Evolutionary conservation across 1,284 basidiomycete species (phyloP).

Genomic region (Sporisorium exsertum): DNA sequence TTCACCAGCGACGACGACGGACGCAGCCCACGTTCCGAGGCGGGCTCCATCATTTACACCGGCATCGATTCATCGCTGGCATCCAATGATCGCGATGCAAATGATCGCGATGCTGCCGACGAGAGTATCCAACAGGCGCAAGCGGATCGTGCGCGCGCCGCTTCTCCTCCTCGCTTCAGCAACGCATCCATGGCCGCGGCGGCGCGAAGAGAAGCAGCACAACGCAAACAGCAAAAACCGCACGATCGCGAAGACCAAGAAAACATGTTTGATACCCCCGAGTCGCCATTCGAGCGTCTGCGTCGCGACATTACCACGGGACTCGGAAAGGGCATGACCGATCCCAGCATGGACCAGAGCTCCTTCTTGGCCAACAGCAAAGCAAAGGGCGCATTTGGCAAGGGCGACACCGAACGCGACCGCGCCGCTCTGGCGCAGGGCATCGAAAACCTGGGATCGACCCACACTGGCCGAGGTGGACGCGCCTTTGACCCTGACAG

Average conservation of each 20-base stretch:
- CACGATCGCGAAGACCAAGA: constrained; percentile 35
- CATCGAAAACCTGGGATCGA: constrained; percentile 33
- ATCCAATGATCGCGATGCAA: constrained; percentile 10
- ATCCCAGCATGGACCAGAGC: constrained; percentile 35
- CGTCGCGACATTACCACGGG: constrained; percentile 42
- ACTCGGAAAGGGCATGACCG: constrained; percentile 27
- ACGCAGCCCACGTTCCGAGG: constrained; percentile 36
- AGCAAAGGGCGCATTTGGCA: constrained; percentile 8
- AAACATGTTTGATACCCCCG: constrained; percentile 70
- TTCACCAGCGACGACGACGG: constrained; percentile 36
- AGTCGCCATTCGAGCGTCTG: constrained; percentile 80
- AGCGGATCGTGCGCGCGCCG: constrained; percentile 76
- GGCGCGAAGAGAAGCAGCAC: constrained; percentile 74
- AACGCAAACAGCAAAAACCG: constrained; percentile 36
- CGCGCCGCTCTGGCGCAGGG: constrained; percentile 41
- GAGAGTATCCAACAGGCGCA: constrained; percentile 39
- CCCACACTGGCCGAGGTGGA: constrained; percentile 17
- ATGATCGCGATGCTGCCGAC: constrained; percentile 29
- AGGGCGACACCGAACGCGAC: constrained; percentile 24
- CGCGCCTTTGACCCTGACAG: constrained; percentile 30
- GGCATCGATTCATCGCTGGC: constrained; percentile 34
- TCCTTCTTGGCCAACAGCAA: constrained; percentile 20
- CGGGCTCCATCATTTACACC: constrained; percentile 36
- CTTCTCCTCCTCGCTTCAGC: constrained; percentile 70
- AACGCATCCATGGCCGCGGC: constrained; percentile 72